A percentile compares a stretch with the other conserved stretches of the same genome.
Conservation (phyloP, 2,329 filamentous ascomycete species). For the Xylariaceae sp. region DNA sequence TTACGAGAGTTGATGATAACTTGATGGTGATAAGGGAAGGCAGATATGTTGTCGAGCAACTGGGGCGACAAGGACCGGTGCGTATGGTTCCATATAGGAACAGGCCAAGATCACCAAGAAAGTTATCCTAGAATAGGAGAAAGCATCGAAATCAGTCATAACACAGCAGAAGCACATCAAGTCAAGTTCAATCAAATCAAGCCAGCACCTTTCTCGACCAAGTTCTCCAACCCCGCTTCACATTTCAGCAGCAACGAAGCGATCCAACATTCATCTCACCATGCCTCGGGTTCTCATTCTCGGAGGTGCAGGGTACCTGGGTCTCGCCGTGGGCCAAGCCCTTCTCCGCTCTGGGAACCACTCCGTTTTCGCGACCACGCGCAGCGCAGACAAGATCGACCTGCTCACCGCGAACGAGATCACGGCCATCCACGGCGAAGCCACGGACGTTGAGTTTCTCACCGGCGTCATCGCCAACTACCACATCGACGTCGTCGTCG, state of each 20-base stretch:
- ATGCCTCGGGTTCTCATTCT: constrained; percentile 10
- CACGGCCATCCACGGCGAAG: constrained; percentile 1
- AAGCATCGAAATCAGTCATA: no score
- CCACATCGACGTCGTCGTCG: constrained; percentile 5
- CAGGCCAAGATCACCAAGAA: no score
- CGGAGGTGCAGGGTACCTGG: constrained; percentile 8
- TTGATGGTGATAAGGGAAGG: no score
- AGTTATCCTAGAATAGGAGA: no score
- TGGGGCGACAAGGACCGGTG: no score
- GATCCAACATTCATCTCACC: neutral
- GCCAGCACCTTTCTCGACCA: no score
- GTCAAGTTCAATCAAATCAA: no score
- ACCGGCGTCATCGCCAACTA: neutral
- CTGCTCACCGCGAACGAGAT: constrained; percentile 4
- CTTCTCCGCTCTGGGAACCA: constrained; percentile 7
- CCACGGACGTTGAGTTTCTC: neutral
- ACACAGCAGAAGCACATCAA: no score
- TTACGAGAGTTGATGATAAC: no score
- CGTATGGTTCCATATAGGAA: no score
- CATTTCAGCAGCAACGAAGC: neutral
- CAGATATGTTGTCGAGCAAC: no score
- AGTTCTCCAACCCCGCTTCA: no score
- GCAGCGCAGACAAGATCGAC: constrained; percentile 1
- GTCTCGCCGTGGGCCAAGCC: constrained; percentile 4
- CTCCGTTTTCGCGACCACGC: constrained; percentile 6